Evolutionary conservation across 2,329 filamentous ascomycete species (phyloP), one percentile per base, ranked within the genome.

Genomic region (Curvularia sp.): DNA sequence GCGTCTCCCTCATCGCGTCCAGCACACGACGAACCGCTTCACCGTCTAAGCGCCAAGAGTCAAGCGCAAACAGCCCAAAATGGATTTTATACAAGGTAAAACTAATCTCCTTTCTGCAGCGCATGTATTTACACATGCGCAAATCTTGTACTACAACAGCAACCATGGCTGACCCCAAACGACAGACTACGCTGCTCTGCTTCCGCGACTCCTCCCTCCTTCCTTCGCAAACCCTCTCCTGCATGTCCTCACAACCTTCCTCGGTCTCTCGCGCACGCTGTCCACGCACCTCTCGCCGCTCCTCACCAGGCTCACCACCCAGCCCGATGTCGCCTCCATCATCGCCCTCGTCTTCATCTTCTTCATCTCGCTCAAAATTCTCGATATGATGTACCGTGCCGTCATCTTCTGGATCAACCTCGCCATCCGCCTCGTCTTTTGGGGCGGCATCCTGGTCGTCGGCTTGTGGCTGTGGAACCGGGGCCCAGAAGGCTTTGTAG

Each of bases 341-440:
- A 80, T 81, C 13, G 69, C 88, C 8, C 79, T 91, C 3, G 77
- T 89, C 43, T 66, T 87, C 28, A 78, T 87, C 54, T 76, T 94
- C 50, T 81, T 92, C 72, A 74, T 93, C 55, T 83, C 82, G 12
- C 77, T 89, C 58, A 85, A 86, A 64, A 80, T 95, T 41, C 79
- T 89, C 63, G 84, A 88, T 73, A 89, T 90, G 80, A 80, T 92
- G 18, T 87, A 88, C 60, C 85, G 91, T 59, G 79, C 92, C 19
- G 82, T 96, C 57, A 80, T 92, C 71, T 96, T 88, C 80, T 92
- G 92, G 87, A 85, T 92, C 51, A 81, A 84, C n/a, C 72, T 96
- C 54, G 82, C 83, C 10, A 75, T 91, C 62, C 79, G 84, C 23
- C 65, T 92, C 41, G 74, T 85, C 1, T 86, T 92, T 63, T 95